Conservation (phyloP, 768 basidiomycete genomes). For the Suillus sp. region DNA sequence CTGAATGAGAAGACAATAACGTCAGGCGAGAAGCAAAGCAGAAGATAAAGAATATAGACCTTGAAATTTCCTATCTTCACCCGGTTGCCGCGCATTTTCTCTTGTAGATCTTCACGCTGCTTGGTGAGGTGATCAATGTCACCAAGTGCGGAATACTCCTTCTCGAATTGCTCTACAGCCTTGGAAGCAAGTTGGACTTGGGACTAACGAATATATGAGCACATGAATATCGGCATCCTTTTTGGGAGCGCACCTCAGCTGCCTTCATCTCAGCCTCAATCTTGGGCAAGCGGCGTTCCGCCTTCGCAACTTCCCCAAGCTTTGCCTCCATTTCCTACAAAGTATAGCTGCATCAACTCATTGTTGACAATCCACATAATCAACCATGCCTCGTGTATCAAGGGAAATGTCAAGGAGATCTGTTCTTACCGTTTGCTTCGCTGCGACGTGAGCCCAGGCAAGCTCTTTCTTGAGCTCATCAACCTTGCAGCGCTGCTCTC, state of each 20-base stretch:
- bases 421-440: constrained; percentile 61
- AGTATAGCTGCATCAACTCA: not conserved
- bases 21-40: constrained; percentile 11
- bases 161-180: constrained; percentile 41
- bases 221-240: constrained; percentile 2
- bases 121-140: constrained; percentile 48
- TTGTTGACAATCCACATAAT: not conserved
- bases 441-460: constrained; percentile 84
- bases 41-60: constrained; percentile 36
- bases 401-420: not conserved
- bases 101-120: constrained; percentile 36
- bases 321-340: constrained; percentile 47
- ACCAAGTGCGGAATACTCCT: constrained; percentile 44
- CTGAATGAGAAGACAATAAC: constrained; percentile 33
- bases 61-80: constrained; percentile 42
- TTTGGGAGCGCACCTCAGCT: constrained; percentile 38
- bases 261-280: constrained; percentile 41
- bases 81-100: constrained; percentile 50
- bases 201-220: constrained; percentile 28
- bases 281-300: constrained; percentile 40
- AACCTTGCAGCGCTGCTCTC: constrained; percentile 66
- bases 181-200: constrained; percentile 36
- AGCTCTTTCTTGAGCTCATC: constrained; percentile 77
- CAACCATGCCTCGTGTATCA: not conserved
- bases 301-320: constrained; percentile 42